Evolutionary conservation across 139 green algal genomes (phyloP).

Genomic region (Parachlorella kessleri): DNA sequence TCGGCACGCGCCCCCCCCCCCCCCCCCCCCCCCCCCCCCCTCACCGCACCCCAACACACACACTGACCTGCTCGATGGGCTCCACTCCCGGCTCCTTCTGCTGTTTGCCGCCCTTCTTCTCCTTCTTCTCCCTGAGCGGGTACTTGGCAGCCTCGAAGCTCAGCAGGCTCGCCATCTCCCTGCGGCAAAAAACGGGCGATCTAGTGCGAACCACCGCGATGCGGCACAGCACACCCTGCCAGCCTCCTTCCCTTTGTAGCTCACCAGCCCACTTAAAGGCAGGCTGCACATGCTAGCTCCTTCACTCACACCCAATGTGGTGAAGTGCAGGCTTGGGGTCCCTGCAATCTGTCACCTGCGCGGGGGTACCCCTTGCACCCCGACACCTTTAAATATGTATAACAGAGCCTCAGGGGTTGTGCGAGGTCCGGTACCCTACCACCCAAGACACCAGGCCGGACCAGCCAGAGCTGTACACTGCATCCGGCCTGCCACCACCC

Average conservation of each 20-base stretch:
- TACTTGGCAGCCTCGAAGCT: slow-evolving; percentile 72
- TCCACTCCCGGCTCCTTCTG: slow-evolving; percentile 3
- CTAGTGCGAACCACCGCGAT: too few relatives aligned
- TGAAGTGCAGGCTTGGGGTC: neutral
- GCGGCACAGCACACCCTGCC: neutral
- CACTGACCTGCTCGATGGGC: slow-evolving; percentile 15
- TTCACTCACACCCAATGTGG: neutral
- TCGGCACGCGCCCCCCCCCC: too few relatives aligned
- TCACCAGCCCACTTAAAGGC: too few relatives aligned
- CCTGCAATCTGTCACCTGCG: neutral
- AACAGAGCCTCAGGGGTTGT: too few relatives aligned
- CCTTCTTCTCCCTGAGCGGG: slow-evolving; percentile 49
- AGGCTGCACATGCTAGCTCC: too few relatives aligned
- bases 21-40: neutral
- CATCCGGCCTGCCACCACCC: neutral
- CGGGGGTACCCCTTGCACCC: too few relatives aligned
- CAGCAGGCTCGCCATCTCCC: slow-evolving; percentile 70
- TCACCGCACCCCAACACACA: neutral
- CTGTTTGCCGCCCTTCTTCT: slow-evolving; percentile 36
- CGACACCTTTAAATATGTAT: too few relatives aligned
- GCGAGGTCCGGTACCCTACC: too few relatives aligned
- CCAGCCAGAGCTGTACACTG: too few relatives aligned
- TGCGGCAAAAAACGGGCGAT: neutral
- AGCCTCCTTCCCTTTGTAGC: neutral
- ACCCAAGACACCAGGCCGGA: too few relatives aligned